Percentiles rank a stretch among this genome's conserved stretches.
Conservation (phyloP, 257 asterid genomes). For the Cynanchum wilfordii region DNA sequence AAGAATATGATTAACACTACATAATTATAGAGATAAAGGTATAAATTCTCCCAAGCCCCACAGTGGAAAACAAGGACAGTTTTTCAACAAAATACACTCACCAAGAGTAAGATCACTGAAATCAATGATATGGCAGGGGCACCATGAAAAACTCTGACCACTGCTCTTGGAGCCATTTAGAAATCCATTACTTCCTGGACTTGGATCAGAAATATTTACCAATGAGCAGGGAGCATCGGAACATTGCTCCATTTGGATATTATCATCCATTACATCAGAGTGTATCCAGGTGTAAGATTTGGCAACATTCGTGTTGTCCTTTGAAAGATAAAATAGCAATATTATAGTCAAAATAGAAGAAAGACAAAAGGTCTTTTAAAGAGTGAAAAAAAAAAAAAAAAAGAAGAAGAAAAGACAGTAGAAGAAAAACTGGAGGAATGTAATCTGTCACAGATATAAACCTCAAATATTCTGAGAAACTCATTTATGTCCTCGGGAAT, state of each 20-base stretch:
- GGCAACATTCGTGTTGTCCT: constrained; percentile 43
- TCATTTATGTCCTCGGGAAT: constrained; percentile 55
- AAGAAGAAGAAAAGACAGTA: constrained; percentile 6
- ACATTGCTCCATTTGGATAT: constrained; percentile 63
- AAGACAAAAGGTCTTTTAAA: not conserved
- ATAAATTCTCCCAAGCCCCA: not conserved
- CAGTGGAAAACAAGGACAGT: not conserved
- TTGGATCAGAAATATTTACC: constrained; percentile 31
- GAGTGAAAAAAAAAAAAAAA: not conserved
- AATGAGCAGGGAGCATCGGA: constrained; percentile 30
- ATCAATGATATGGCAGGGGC: constrained; percentile 79
- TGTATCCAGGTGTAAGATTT: constrained; percentile 82
- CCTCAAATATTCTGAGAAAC: constrained; percentile 50
- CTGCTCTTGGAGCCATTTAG: constrained; percentile 24
- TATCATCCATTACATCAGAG: constrained; percentile 93
- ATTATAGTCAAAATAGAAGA: not conserved
- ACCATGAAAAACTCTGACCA: constrained; percentile 44
- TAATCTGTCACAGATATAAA: constrained; percentile 23
- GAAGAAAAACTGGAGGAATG: constrained; percentile 3
- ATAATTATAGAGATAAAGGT: not conserved
- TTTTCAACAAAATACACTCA: constrained; percentile 33
- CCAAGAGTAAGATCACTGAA: constrained; percentile 77
- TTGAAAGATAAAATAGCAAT: not conserved
- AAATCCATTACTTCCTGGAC: constrained; percentile 22
- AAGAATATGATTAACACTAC: not conserved